Evolutionary conservation across 2,329 filamentous ascomycete species (phyloP).

Genomic region (Xylariaceae sp.): DNA sequence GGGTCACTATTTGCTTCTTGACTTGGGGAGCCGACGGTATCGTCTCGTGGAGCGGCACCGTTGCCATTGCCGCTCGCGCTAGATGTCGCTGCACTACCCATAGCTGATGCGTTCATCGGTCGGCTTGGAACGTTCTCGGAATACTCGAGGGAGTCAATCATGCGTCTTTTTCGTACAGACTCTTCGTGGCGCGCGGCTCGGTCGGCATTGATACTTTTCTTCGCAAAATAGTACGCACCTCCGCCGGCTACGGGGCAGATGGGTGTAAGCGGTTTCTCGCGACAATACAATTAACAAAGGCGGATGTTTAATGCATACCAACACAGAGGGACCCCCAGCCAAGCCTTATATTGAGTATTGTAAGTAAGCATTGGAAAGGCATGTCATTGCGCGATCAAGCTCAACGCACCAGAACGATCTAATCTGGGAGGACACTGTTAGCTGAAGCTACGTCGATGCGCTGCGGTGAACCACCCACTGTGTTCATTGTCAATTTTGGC

Average conservation of each 20-base stretch:
- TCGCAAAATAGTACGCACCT: slow-evolving; percentile 93
- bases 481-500: slow-evolving; percentile 12
- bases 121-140: slow-evolving; percentile 32
- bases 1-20: slow-evolving; percentile 72
- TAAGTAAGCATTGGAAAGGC: too few species aligned
- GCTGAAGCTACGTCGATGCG: slow-evolving; percentile 3
- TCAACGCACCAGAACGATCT: slow-evolving; percentile 61
- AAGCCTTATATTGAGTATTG: slow-evolving; percentile 52
- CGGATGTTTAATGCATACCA: slow-evolving; percentile 53
- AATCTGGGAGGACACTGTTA: slow-evolving; percentile 38
- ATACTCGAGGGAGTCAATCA: slow-evolving; percentile 52
- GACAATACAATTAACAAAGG: neutral
- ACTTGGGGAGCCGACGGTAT: slow-evolving; percentile 59
- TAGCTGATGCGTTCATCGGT: slow-evolving; percentile 31
- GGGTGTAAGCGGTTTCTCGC: neutral
- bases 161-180: slow-evolving; percentile 58
- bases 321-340: slow-evolving; percentile 88
- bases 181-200: slow-evolving; percentile 68
- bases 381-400: too few species aligned
- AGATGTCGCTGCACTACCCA: slow-evolving; percentile 28
- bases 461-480: slow-evolving; percentile 7
- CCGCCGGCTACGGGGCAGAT: slow-evolving; percentile 62
- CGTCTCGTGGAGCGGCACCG: slow-evolving; percentile 47
- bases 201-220: slow-evolving; percentile 89
- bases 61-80: slow-evolving; percentile 9